Conservation (phyloP, 2,329 filamentous ascomycete species). For the Diaporthe sp. region DNA sequence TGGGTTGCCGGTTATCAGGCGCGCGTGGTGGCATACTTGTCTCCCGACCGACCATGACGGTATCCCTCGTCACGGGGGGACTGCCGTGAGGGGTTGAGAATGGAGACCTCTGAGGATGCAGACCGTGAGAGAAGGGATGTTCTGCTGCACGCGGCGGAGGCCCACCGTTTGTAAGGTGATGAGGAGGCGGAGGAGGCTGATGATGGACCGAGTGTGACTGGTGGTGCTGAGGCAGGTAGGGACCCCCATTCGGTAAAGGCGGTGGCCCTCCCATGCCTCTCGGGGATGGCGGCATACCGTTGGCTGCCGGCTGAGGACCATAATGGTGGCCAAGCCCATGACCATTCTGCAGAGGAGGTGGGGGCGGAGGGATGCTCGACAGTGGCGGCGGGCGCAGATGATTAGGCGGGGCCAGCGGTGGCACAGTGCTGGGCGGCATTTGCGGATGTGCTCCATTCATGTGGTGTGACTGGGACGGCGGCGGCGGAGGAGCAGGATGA, state of each 20-base stretch:
- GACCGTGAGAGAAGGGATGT: slow-evolving; percentile 56
- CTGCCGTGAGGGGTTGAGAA: slow-evolving; percentile 61
- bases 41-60: slow-evolving; percentile 51
- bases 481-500: slow-evolving; percentile 51
- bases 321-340: slow-evolving; percentile 48
- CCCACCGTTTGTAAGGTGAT: slow-evolving; percentile 55
- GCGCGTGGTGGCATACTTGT: slow-evolving; percentile 50
- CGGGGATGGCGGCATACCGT: slow-evolving; percentile 64
- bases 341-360: slow-evolving; percentile 59
- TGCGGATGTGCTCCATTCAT: slow-evolving; percentile 42
- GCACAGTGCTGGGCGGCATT: slow-evolving; percentile 44
- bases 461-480: slow-evolving; percentile 44
- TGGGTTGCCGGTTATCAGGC: slow-evolving; percentile 62
- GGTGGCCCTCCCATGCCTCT: slow-evolving; percentile 60
- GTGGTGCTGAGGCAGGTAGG: slow-evolving; percentile 56
- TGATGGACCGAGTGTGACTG: slow-evolving; percentile 44
- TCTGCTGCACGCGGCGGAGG: slow-evolving; percentile 59
- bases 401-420: slow-evolving; percentile 49
- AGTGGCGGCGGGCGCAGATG: slow-evolving; percentile 65
- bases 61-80: slow-evolving; percentile 60
- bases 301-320: slow-evolving; percentile 52
- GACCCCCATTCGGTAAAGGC: slow-evolving; percentile 54
- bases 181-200: slow-evolving; percentile 50
- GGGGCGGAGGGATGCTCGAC: slow-evolving; percentile 56
- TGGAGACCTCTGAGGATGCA: slow-evolving; percentile 52